phyloP scores from a whole-genome alignment of 2,329 filamentous ascomycete genomes.

The Diaporthe eres region DNA sequence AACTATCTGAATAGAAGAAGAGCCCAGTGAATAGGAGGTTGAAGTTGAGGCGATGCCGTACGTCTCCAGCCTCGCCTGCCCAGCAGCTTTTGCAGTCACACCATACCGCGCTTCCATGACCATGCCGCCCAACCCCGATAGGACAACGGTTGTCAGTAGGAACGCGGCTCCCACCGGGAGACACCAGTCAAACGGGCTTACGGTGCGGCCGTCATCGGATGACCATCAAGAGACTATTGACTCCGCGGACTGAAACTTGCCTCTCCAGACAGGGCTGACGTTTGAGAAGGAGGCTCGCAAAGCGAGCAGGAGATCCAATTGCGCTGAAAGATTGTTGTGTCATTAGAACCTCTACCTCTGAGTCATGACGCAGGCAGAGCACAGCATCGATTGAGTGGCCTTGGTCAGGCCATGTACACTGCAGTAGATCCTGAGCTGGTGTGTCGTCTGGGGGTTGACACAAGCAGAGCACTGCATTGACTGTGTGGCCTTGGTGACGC shows the following conservation, averaged over 20 bases:
- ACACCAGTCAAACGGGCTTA: accelerated
- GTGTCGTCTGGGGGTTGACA: constrained; percentile 20
- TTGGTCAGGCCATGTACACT: not conserved
- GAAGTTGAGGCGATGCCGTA: not conserved
- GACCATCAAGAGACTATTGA: not conserved
- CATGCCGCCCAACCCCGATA: no score
- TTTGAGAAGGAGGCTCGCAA: not conserved
- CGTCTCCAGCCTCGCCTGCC: not conserved
- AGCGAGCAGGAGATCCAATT: not conserved
- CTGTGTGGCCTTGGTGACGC: not conserved
- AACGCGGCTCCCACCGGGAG: no score
- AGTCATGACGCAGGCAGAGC: constrained; percentile 8
- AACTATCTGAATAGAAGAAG: not conserved
- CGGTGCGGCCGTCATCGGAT: not conserved
- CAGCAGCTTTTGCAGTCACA: not conserved
- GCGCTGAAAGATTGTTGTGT: not conserved
- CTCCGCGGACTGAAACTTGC: not conserved
- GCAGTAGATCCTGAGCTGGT: constrained; percentile 15
- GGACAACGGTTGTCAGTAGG: no score
- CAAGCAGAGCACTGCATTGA: constrained; percentile 8
- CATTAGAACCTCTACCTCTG: not conserved
- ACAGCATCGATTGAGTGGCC: constrained; percentile 1
- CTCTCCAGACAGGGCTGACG: not conserved
- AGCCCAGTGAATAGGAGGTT: not conserved
- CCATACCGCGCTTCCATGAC: no score